These are phyloP conservation scores for Mucor sp. DNA, from an alignment of 371 early-diverging fungal species.

Conservation along the genomic window DNA sequence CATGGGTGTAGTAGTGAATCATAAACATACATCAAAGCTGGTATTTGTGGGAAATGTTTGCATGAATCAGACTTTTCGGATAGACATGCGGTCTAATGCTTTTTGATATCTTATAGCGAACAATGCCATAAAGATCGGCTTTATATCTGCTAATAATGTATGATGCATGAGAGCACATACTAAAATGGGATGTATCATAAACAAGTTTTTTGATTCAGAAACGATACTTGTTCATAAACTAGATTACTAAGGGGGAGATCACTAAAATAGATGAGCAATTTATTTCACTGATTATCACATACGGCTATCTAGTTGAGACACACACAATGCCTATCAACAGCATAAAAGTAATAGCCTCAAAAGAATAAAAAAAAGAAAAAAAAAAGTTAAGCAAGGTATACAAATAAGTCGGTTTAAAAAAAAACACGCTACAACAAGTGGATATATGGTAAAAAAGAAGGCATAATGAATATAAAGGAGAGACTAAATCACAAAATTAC, in stretches of 20 bases:
- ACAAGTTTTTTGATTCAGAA: not conserved
- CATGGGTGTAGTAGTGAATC: no score
- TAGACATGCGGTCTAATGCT: not conserved
- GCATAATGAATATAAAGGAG: not conserved
- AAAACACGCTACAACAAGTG: not conserved
- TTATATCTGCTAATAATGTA: not conserved
- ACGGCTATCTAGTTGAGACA: not conserved
- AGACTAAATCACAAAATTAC: constrained; percentile 55
- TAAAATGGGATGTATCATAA: not conserved
- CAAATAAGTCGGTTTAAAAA: not conserved
- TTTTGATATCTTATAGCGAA: no score
- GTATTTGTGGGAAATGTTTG: not conserved
- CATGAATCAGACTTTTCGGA: not conserved
- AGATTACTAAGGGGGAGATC: not conserved
- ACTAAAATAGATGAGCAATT: not conserved
- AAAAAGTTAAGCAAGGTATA: not conserved
- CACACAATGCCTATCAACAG: not conserved
- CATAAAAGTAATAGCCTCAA: not conserved
- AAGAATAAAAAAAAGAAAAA: not conserved
- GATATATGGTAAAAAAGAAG: not conserved
- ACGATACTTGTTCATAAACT: not conserved
- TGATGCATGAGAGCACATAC: not conserved
- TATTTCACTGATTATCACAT: not conserved
- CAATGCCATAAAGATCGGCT: not conserved
- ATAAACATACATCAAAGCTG: no score